A percentile compares a stretch with the other conserved stretches of the same genome.
Evolutionary conservation across 2,329 filamentous ascomycete genomes (phyloP).

Genomic region (Curvularia spicifera): DNA sequence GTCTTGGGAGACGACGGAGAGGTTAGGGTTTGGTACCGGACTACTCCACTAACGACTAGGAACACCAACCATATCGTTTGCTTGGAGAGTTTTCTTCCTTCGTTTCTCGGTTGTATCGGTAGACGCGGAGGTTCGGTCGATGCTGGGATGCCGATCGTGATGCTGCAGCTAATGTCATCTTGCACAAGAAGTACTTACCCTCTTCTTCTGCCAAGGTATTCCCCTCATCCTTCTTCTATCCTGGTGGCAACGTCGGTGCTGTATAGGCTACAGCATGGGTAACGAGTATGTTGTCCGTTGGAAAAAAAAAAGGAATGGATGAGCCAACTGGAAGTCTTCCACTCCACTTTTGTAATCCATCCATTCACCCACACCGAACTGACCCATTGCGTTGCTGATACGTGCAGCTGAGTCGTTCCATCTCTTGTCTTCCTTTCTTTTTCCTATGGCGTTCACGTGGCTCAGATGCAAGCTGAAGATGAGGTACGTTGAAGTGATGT

Average conservation of each 20-base stretch:
- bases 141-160: background rate
- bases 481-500: conserved; percentile 16
- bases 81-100: background rate
- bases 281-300: background rate
- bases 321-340: conserved; percentile 12
- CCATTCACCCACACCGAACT: background rate
- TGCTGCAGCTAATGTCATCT: background rate
- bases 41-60: background rate
- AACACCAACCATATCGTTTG: background rate
- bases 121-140: background rate
- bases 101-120: background rate
- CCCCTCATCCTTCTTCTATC: background rate
- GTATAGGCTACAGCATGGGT: background rate
- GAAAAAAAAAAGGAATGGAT: conserved; percentile 7
- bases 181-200: background rate
- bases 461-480: conserved; percentile 30
- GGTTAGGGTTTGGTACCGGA: background rate
- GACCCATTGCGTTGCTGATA: conserved; percentile 14
- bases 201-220: background rate
- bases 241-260: background rate
- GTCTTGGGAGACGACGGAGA: background rate
- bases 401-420: background rate
- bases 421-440: conserved; percentile 20
- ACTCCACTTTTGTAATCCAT: background rate
- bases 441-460: conserved; percentile 31